A percentile compares a stretch with the other conserved stretches of the same genome.
Conservation (phyloP, 768 basidiomycete genomes). For the Rhodosporidiobolus odoratus region DNA sequence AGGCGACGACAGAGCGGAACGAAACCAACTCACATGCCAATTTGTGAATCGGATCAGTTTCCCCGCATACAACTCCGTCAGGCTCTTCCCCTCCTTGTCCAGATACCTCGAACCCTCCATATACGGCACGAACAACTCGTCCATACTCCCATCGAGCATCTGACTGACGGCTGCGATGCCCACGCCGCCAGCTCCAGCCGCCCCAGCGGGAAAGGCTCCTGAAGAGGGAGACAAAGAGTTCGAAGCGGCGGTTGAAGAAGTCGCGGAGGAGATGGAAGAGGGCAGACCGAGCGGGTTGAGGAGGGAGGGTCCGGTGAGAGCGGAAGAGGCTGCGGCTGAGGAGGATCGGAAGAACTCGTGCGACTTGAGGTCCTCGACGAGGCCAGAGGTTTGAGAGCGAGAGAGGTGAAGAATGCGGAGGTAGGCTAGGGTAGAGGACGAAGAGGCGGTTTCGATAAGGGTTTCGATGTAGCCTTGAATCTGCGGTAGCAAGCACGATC, state of each 20-base stretch:
- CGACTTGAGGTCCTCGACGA: slow-evolving; percentile 85
- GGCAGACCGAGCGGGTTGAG: slow-evolving; percentile 23
- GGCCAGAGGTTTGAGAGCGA: slow-evolving; percentile 65
- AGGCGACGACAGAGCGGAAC: background rate
- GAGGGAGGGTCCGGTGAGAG: slow-evolving; percentile 5
- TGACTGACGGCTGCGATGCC: slow-evolving; percentile 50
- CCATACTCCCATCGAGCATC: slow-evolving; percentile 90
- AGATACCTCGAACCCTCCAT: slow-evolving; percentile 86
- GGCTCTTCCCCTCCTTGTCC: slow-evolving; percentile 78
- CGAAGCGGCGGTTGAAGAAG: background rate
- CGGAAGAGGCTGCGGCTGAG: slow-evolving; percentile 19
- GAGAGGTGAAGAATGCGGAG: slow-evolving; percentile 83
- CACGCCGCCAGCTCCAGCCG: slow-evolving; percentile 4
- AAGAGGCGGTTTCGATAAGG: slow-evolving; percentile 66
- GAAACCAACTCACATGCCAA: slow-evolving; percentile 66
- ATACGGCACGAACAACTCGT: slow-evolving; percentile 91
- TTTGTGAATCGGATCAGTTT: slow-evolving; percentile 70
- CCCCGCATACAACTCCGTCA: slow-evolving; percentile 69
- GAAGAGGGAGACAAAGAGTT: background rate
- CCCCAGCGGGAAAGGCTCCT: background rate
- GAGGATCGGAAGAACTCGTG: slow-evolving; percentile 69
- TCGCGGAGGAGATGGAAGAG: background rate
- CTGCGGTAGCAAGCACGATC: slow-evolving; percentile 49
- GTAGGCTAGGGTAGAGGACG: slow-evolving; percentile 80
- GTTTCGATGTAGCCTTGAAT: slow-evolving; percentile 95